Base-by-base conservation (phyloP, 2,329 filamentous ascomycete genomes). In the Aphanoascus verrucosus region DNA sequence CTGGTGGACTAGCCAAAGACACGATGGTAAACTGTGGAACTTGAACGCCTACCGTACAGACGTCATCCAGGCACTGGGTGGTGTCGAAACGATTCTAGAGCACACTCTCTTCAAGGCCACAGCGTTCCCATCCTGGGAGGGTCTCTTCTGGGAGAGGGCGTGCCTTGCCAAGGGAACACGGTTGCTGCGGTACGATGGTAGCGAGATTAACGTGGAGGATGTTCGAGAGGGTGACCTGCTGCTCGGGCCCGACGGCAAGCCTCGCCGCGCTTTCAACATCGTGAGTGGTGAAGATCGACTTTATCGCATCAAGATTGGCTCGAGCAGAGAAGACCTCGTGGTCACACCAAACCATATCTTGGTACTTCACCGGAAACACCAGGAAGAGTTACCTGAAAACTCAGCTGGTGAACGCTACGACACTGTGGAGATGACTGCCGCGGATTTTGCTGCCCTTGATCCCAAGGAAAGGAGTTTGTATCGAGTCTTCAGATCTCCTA, bases 1-100 rank as follows among this genome's bases (percentile, higher is more conserved):
- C 77, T 96, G 90, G 89, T 98, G 93, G 93, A 98, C 93, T 3
- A 94, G 87, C 63, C 91, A 97, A 69, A 79, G 93, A 38, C 94
- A 98, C 64, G 93, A 98, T 63, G 93, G 93, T 66, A 97, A 97
- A 65, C 71, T 98, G 3, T 98, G 93, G 93, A 96, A 96, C 59
- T 70, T 98, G 52, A 97, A 97, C 60, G 87, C 88, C 1, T 96
- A 97, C 71, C 78, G 93, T 58, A 96, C 93, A 5, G 93, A 98
- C 73, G 89, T 96, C 8, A 98, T 98, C 55, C 93, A 97, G 67
- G 90, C 91, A 0, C 73, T 96, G 46, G 91, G 91, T 65, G 90
- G 90, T 83, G 93, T 98, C 6, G 93, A 98, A 69, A 97, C 90
- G 0, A 98, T 98, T 63, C 77, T 98, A 3, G 93, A 98, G 68